Evolutionary conservation across 1,284 basidiomycete species (phyloP).

Genomic region (Trametes pubescens): DNA sequence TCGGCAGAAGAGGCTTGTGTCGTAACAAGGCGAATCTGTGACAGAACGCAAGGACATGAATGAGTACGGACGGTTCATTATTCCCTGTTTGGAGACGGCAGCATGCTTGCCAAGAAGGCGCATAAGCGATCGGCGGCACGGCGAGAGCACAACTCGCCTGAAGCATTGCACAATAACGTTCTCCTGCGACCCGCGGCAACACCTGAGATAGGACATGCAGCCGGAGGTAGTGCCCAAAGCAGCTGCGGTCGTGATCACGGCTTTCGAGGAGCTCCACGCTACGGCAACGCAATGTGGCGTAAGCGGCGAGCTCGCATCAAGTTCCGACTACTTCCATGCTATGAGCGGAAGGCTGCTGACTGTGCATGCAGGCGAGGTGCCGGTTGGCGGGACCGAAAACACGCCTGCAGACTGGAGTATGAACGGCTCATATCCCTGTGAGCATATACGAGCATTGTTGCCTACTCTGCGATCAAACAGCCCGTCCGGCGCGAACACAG

Average conservation of each 20-base stretch:
- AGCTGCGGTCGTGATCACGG: too few relatives aligned
- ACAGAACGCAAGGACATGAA: conserved; percentile 10
- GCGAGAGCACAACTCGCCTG: background rate
- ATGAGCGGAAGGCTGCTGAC: too few relatives aligned
- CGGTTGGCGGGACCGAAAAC: too few relatives aligned
- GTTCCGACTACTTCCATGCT: background rate
- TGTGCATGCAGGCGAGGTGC: too few relatives aligned
- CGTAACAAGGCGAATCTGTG: conserved; percentile 75
- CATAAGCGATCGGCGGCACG: background rate
- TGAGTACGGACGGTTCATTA: conserved; percentile 20
- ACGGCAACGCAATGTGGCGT: background rate
- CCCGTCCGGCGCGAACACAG: too few relatives aligned
- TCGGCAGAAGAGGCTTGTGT: conserved; percentile 75
- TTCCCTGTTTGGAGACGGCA: conserved; percentile 23
- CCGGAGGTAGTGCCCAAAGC: too few relatives aligned
- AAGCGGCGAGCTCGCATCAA: background rate
- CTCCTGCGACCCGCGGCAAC: too few relatives aligned
- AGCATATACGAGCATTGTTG: too few relatives aligned
- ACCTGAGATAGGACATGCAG: too few relatives aligned
- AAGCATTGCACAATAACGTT: background rate
- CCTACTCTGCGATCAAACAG: too few relatives aligned
- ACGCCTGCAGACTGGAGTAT: too few relatives aligned
- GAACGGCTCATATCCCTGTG: too few relatives aligned
- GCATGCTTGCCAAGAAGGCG: background rate
- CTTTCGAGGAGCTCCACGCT: conserved; percentile 2